Conservation (phyloP, 177 flowering plant species). For the Vitis hybrid region DNA sequence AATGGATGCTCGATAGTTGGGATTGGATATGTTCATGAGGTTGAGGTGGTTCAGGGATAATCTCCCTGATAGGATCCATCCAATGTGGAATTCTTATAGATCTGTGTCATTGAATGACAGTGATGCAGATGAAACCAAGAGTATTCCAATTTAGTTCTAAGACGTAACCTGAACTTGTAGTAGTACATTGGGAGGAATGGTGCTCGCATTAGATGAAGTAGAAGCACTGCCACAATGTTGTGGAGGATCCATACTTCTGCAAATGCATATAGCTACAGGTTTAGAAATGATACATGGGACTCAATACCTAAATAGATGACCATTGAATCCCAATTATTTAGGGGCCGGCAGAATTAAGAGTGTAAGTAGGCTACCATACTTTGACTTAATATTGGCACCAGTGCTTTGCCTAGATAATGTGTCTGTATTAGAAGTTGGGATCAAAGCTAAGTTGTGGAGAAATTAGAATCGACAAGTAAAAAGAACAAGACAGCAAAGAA, state of each 20-base stretch:
- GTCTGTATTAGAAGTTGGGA: conserved; percentile 20
- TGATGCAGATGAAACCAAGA: neutral
- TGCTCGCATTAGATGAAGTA: conserved; percentile 36
- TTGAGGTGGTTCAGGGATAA: too few species aligned
- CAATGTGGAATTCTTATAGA: too few species aligned
- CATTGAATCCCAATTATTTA: neutral
- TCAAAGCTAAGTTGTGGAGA: neutral
- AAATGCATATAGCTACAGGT: neutral
- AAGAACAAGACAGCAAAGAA: neutral
- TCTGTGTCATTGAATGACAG: too few species aligned
- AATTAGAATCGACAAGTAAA: neutral
- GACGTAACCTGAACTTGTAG: conserved; percentile 27
- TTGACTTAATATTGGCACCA: conserved; percentile 27
- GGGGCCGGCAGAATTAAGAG: neutral
- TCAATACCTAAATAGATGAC: neutral
- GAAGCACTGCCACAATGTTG: conserved; percentile 36
- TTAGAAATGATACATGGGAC: neutral
- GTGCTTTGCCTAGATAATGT: conserved; percentile 27
- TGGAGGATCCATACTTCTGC: conserved; percentile 29
- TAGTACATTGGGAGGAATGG: conserved; percentile 23
- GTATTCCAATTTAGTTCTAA: conserved; percentile 2
- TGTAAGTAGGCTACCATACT: conserved; percentile 15
- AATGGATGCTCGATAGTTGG: too few species aligned
- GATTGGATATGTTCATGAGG: too few species aligned
- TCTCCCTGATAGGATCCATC: too few species aligned